A percentile compares a stretch with the other conserved stretches of the same genome.
Conservation (phyloP, 2,329 filamentous ascomycete genomes). For the Penicillium corylophilum region DNA sequence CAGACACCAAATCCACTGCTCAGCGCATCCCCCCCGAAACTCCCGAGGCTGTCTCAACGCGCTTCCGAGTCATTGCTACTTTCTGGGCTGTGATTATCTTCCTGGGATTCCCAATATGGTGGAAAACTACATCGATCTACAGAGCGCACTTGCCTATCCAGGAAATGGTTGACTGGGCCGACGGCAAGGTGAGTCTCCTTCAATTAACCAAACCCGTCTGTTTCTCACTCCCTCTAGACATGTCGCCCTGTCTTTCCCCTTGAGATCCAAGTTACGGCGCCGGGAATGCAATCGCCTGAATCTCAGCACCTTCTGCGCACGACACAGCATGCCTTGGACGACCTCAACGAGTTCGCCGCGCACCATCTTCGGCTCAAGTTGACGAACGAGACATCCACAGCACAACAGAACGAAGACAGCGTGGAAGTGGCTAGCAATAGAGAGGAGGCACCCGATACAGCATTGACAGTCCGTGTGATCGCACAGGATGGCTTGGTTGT, state of each 20-base stretch:
- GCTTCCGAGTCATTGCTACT: slow-evolving; percentile 74
- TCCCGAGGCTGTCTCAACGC: slow-evolving; percentile 64
- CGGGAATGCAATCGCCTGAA: slow-evolving; percentile 64
- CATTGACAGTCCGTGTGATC: slow-evolving; percentile 69
- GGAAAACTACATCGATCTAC: slow-evolving; percentile 90
- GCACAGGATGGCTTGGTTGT: slow-evolving; percentile 50
- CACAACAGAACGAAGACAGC: slow-evolving; percentile 10
- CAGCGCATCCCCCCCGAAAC: slow-evolving; percentile 68
- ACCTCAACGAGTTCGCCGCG: slow-evolving; percentile 79
- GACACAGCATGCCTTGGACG: slow-evolving; percentile 84
- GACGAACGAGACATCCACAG: slow-evolving; percentile 36
- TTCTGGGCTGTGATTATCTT: slow-evolving; percentile 87
- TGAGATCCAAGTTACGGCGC: slow-evolving; percentile 73
- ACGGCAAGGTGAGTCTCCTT: slow-evolving; percentile 66
- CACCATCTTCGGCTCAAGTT: slow-evolving; percentile 76
- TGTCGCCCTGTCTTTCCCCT: slow-evolving; percentile 88
- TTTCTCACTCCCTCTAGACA: slow-evolving; percentile 54
- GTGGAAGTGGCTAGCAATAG: slow-evolving; percentile 4
- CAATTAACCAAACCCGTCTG: slow-evolving; percentile 3
- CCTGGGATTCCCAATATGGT: slow-evolving; percentile 91
- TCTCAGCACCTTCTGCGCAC: slow-evolving; percentile 70
- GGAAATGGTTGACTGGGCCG: slow-evolving; percentile 87
- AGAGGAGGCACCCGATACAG: slow-evolving; percentile 45
- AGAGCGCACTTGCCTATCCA: slow-evolving; percentile 78
- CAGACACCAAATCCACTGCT: slow-evolving; percentile 21